Evolutionary conservation across 2,329 filamentous ascomycete genomes (phyloP).

Genomic region (Botrytis fragariae): DNA sequence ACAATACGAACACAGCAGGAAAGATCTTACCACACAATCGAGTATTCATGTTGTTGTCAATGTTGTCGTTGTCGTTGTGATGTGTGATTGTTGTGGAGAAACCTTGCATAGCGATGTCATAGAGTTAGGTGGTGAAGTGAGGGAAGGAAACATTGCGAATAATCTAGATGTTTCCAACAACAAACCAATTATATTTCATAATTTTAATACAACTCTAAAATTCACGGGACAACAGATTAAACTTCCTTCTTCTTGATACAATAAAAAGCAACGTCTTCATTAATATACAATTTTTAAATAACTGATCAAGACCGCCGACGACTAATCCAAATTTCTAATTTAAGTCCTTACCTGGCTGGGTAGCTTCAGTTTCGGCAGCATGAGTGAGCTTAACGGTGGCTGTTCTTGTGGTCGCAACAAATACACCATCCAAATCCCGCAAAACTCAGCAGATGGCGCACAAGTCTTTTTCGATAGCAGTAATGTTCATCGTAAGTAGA

Average conservation of each 20-base stretch:
- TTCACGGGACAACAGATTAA: background rate
- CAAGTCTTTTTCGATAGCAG: conserved; percentile 62
- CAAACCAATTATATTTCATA: conserved; percentile 15
- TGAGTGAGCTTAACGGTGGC: conserved; percentile 50
- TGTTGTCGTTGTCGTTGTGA: background rate
- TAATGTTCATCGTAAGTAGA: conserved; percentile 61
- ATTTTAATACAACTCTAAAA: background rate
- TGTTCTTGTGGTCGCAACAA: conserved; percentile 85
- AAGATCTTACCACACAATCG: background rate
- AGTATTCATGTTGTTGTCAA: background rate
- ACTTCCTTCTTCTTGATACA: background rate
- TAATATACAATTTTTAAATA: background rate
- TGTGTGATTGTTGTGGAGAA: background rate
- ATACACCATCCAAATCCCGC: conserved; percentile 72
- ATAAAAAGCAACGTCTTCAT: background rate
- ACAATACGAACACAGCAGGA: background rate
- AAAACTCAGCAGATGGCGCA: conserved; percentile 53
- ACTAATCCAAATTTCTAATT: background rate
- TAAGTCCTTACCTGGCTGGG: background rate
- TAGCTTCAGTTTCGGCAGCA: background rate
- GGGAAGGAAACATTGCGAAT: conserved; percentile 6
- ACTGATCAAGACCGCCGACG: background rate
- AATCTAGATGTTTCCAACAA: conserved; percentile 18
- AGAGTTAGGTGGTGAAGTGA: background rate
- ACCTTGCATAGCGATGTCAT: background rate